A percentile compares a stretch with the other conserved stretches of the same genome.
Evolutionary conservation across 2,329 filamentous ascomycete species (phyloP).

Genomic region (Apiospora phragmitis): DNA sequence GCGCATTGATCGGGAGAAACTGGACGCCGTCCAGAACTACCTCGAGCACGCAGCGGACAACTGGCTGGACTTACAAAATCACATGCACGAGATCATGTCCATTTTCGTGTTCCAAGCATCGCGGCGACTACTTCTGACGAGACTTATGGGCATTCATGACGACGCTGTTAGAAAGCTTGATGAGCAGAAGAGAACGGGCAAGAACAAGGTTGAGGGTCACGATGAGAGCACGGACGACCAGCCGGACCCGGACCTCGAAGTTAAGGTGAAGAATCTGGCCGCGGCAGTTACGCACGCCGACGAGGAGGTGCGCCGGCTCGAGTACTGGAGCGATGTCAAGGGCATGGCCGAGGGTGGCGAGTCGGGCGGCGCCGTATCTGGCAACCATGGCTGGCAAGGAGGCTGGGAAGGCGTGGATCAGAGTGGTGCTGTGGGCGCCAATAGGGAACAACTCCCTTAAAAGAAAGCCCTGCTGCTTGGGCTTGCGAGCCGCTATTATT

Average conservation of each 20-base stretch:
- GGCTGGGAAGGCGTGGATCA: conserved; percentile 44
- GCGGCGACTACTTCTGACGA: conserved; percentile 71
- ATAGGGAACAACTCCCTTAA: conserved; percentile 15
- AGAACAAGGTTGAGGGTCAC: conserved; percentile 17
- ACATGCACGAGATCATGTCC: conserved; percentile 84
- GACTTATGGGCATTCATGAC: conserved; percentile 66
- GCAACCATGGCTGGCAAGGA: conserved; percentile 43
- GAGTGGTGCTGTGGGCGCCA: conserved; percentile 15
- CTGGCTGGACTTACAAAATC: conserved; percentile 69
- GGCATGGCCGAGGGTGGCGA: conserved; percentile 60
- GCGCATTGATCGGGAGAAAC: conserved; percentile 87
- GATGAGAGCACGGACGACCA: background rate
- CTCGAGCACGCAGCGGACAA: conserved; percentile 76
- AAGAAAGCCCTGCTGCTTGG: background rate
- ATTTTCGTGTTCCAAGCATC: conserved; percentile 89
- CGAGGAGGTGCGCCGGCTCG: conserved; percentile 75
- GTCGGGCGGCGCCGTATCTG: conserved; percentile 44
- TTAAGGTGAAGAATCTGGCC: conserved; percentile 66
- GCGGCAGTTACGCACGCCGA: conserved; percentile 76
- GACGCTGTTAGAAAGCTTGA: conserved; percentile 50
- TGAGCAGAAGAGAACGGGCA: conserved; percentile 36
- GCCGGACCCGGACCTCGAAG: conserved; percentile 25
- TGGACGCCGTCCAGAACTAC: conserved; percentile 80
- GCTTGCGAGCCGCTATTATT: background rate
- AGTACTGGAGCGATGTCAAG: conserved; percentile 87